phyloP scores from a whole-genome alignment of 495 filamentous ascomycete genomes.

The Lasiosphaeria ovina region DNA sequence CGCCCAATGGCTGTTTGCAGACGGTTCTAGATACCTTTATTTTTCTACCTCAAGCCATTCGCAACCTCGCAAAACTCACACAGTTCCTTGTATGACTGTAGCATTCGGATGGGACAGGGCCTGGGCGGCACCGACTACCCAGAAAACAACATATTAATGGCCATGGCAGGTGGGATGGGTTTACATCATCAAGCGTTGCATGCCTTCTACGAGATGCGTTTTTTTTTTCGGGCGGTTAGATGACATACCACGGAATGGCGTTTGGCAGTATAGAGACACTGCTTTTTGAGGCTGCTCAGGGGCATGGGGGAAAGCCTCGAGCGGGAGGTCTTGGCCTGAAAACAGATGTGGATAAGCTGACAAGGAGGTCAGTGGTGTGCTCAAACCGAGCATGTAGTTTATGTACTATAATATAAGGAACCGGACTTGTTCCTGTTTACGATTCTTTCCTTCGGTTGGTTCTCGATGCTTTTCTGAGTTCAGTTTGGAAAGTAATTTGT shows the following conservation, averaged over 20 bases:
- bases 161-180: conserved; percentile 1
- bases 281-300: conserved; percentile 6
- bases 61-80: background rate
- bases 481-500: too few species aligned
- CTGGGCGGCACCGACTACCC: background rate
- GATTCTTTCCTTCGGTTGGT: background rate
- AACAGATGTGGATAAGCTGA: conserved; percentile 6
- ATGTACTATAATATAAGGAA: conserved; percentile 22
- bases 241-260: conserved; percentile 23
- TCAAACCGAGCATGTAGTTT: conserved; percentile 5
- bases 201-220: conserved; percentile 8
- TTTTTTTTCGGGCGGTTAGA: conserved; percentile 16
- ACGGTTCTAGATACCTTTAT: background rate
- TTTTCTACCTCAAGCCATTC: background rate
- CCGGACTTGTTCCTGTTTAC: background rate
- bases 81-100: background rate
- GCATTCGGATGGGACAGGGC: background rate
- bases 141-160: background rate
- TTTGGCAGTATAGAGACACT: conserved; percentile 16
- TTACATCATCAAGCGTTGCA: conserved; percentile 14
- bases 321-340: background rate
- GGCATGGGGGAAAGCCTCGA: background rate
- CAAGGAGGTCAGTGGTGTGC: conserved; percentile 3
- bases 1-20: background rate
- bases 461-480: background rate